Evolutionary conservation across 192 early-diverging fungal genomes (phyloP).

Genomic region (Mortierella alpina): DNA sequence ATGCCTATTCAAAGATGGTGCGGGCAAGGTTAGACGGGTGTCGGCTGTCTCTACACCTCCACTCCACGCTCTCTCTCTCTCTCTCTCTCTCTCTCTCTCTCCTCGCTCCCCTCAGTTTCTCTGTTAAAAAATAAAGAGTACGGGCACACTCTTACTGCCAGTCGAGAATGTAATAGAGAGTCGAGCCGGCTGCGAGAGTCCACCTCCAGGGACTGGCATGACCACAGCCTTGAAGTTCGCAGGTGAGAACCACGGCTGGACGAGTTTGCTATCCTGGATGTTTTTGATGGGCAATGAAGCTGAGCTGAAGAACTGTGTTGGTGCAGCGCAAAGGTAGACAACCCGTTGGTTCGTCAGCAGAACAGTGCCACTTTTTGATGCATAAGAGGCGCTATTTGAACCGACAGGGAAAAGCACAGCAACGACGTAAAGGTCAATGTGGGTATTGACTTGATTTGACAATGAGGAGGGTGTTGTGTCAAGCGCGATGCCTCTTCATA

Average conservation of each 20-base stretch:
- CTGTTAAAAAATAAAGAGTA: not conserved
- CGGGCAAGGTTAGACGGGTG: not conserved
- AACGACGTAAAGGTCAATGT: not conserved
- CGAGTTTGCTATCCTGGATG: slow-evolving; percentile 41
- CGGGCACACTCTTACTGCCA: slow-evolving; percentile 16
- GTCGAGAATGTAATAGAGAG: slow-evolving; percentile 31
- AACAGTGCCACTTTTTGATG: slow-evolving; percentile 34
- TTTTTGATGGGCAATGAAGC: slow-evolving; percentile 45
- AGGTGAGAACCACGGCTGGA: slow-evolving; percentile 45
- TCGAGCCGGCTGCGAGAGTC: slow-evolving; percentile 34
- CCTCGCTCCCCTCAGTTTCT: too few relatives aligned
- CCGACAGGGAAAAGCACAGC: not conserved
- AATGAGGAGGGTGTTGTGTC: too few relatives aligned
- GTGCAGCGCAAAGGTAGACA: slow-evolving; percentile 25
- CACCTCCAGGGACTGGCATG: slow-evolving; percentile 40
- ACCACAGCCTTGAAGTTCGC: slow-evolving; percentile 39
- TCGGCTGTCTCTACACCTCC: not conserved
- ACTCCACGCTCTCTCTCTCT: not conserved
- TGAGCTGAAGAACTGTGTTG: slow-evolving; percentile 22
- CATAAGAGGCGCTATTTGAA: slow-evolving; percentile 18
- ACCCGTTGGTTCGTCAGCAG: slow-evolving; percentile 47
- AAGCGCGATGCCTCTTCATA: not conserved
- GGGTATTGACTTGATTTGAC: not conserved
- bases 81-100: not conserved
- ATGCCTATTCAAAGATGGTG: slow-evolving; percentile 7